Evolutionary conservation across 2,329 filamentous ascomycete genomes (phyloP), one percentile per base, ranked within the genome.

Genomic region (Keithomyces neogunnii): DNA sequence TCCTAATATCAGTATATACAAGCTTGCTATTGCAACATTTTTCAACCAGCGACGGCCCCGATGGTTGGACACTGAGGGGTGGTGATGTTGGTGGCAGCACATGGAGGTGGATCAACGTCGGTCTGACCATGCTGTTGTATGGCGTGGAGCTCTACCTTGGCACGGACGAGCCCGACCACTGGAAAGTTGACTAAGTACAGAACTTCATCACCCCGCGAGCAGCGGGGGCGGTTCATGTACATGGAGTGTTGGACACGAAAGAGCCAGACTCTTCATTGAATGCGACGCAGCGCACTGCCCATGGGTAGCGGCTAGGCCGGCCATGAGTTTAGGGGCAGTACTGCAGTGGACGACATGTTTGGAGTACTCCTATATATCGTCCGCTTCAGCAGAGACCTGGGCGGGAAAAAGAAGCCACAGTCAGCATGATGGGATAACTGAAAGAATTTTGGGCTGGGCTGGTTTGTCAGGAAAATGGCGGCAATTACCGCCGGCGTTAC

Each of bases 11-110:
- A 3, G 91, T 97, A 32, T 99, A 99, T 69, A 99, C 93, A 2
- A 96, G 91, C 68, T 72, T 99, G 48, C 73, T 99, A 35, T 85
- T 97, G 73, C 93, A 97, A 67, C 93, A 99, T 68, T 97, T 99
- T 63, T 88, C 89, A 4, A 85, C 87, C 9, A 86, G 77, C 49
- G 81, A 86, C 55, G 82, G 81, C 2, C 79, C 80, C 2, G 81
- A 80, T 50, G 81, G 91, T 75, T 96, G 91, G 90, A 91, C 85
- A 2, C 84, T 88, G 48, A 85, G 91, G 61, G 88, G 89, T 13
- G 89, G 87, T 5, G 88, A 90, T 60, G 66, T 65, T 10, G 90
- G 89, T 10, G 89, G 90, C 19, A 95, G 93, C 63, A 79, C 88
- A 19, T 96, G 89, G 88, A 80, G 91, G 50, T 97, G 93, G 93